Evolutionary conservation across 306 rosid species (phyloP), one percentile per base, ranked within the genome.

Genomic region (Medicago lupulina): DNA sequence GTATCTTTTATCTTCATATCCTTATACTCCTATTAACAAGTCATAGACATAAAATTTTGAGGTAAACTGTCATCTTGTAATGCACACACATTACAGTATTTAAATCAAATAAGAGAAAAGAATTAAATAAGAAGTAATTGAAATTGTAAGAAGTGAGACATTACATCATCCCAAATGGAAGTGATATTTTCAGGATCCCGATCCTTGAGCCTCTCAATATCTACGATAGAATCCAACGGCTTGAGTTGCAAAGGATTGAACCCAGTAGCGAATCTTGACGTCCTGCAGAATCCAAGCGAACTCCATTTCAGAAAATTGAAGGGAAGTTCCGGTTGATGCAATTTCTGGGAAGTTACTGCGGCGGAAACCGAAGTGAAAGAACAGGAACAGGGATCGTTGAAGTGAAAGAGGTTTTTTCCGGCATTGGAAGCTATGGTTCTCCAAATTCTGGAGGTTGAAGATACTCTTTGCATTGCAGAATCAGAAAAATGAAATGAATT

Each of bases 161-260:
- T 90, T 90, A 92, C 98, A 85, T 95, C 98, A 79, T 89, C 97
- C 96, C 98, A 95, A 57, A 82, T 53, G 2, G 97, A 90, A 86
- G 89, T 86, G 3, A 92, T 85, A 9, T 95, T 95, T 65, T 94
- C 89, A 8, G 97, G 75, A 10, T 91, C 83, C 3, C 93, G 90
- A 78, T 88, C 86, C 83, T 90, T 82, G 4, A 85, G 88, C 73
- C 96, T 86, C 70, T 89, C 77, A 5, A 92, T 51, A 71, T 95
- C 97, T 38, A 90, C 79, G 59, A 94, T 95, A 25, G 97, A 86
- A 75, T 84, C 92, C 87, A 92, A 80, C 14, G 97, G 89, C 83
- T 92, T 95, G 8, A 19, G 91, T 82, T 90, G 87, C 85, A 92
- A 74, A 1, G 98, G 98, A 11, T 75, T 36, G 88, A 92, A 95